phyloP scores from a whole-genome alignment of 306 rosid genomes.

The Quercus berberidifolia region DNA sequence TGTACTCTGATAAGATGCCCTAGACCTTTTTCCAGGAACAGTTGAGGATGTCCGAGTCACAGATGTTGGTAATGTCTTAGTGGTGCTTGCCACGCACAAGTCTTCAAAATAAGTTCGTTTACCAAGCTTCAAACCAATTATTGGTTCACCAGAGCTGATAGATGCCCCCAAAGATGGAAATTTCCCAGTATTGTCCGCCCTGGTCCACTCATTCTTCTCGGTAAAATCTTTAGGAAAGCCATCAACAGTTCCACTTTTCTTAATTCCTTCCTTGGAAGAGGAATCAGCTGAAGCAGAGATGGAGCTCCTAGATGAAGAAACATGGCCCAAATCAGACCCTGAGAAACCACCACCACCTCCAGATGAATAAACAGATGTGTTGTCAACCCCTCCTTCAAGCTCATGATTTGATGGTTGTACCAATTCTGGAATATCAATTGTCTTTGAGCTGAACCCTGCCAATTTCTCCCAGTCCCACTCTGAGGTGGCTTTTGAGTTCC shows the following conservation, averaged over 20 bases:
- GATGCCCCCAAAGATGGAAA: constrained; percentile 45
- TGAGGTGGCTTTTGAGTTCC: constrained; percentile 58
- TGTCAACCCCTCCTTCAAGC: constrained; percentile 47
- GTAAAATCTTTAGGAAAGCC: constrained; percentile 44
- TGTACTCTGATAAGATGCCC: constrained; percentile 38
- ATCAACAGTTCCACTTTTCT: constrained; percentile 41
- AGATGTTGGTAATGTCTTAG: constrained; percentile 40
- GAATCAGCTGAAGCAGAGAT: constrained; percentile 75
- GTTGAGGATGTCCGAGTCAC: constrained; percentile 27
- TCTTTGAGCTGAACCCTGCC: constrained; percentile 46
- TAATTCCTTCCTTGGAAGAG: constrained; percentile 63
- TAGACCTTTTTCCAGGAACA: constrained; percentile 44
- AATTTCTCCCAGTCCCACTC: constrained; percentile 86
- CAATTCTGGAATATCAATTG: constrained; percentile 48
- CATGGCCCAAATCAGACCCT: constrained; percentile 51
- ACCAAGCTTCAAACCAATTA: constrained; percentile 85
- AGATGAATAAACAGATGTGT: constrained; percentile 47
- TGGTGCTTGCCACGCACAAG: constrained; percentile 36
- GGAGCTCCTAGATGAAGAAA: constrained; percentile 57
- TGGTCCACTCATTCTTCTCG: constrained; percentile 42
- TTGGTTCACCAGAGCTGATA: constrained; percentile 63
- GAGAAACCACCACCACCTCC: constrained; percentile 47
- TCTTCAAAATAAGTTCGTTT: constrained; percentile 77
- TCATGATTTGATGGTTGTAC: constrained; percentile 40
- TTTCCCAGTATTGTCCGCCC: constrained; percentile 35